Evolutionary conservation across 371 early-diverging fungal genomes (phyloP).

Genomic region (Mucor plumbeus): DNA sequence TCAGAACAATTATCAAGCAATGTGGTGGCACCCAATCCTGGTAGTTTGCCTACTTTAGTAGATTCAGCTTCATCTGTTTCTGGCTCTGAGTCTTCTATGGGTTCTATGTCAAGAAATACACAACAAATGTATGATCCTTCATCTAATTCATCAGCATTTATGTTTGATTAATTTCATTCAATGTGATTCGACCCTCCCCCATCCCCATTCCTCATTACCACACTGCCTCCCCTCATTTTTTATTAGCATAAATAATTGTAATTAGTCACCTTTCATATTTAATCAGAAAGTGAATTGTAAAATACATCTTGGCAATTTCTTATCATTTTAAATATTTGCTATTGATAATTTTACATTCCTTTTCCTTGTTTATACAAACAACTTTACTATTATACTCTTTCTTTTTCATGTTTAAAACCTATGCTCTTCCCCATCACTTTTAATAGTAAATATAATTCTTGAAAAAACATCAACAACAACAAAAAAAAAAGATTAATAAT

Average conservation of each 20-base stretch:
- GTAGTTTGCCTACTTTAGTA: background rate
- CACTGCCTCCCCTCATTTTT: background rate
- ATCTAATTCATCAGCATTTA: background rate
- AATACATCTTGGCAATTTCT: background rate
- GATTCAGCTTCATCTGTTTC: slow-evolving; percentile 11
- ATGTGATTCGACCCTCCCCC: background rate
- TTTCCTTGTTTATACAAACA: background rate
- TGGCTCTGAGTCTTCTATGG: slow-evolving; percentile 9
- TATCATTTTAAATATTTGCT: background rate
- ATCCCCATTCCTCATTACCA: background rate
- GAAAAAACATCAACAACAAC: no score
- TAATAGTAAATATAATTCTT: background rate
- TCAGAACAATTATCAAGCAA: slow-evolving; percentile 20
- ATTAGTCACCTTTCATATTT: background rate
- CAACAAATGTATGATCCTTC: background rate
- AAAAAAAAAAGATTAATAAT: no score
- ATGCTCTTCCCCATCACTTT: background rate
- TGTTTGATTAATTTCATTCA: background rate
- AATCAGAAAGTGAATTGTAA: background rate
- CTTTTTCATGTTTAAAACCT: background rate
- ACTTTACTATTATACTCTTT: background rate
- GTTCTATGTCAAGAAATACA: background rate
- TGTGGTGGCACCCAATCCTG: background rate
- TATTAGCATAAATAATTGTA: slow-evolving; percentile 7
- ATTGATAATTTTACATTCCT: background rate